Percentiles rank a stretch among this genome's conserved stretches.
phyloP scores from a whole-genome alignment of 352 stramenopile species.

The Phytophthora sp. region DNA sequence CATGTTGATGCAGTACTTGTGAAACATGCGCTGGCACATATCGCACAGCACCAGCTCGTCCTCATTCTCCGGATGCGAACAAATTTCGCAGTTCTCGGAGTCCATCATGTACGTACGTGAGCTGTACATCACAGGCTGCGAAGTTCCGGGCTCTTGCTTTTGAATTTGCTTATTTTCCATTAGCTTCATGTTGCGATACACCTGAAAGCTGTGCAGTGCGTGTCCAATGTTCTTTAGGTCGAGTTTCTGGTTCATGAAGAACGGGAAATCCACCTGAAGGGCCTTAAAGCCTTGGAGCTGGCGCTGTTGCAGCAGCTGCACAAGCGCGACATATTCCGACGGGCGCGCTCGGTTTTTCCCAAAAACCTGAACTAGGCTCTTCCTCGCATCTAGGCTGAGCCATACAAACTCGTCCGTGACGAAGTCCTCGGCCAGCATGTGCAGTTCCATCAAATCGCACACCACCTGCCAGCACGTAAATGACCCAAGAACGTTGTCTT shows the following conservation, averaged over 20 bases:
- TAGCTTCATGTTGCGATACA: constrained; percentile 88
- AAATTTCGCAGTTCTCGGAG: constrained; percentile 75
- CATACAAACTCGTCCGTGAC: constrained; percentile 78
- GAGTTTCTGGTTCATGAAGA: constrained; percentile 81
- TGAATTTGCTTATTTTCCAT: constrained; percentile 73
- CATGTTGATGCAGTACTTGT: constrained; percentile 86
- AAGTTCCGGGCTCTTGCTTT: constrained; percentile 67
- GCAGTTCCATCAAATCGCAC: constrained; percentile 80
- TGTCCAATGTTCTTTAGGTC: constrained; percentile 87
- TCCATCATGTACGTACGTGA: constrained; percentile 83
- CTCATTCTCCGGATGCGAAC: constrained; percentile 59
- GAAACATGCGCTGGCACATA: constrained; percentile 85
- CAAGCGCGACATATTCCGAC: constrained; percentile 70
- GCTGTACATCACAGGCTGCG: constrained; percentile 58
- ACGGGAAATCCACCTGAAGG: constrained; percentile 81
- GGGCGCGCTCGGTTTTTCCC: constrained; percentile 76
- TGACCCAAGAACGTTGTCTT: constrained; percentile 75
- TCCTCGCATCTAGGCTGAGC: constrained; percentile 78
- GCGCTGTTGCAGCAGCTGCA: constrained; percentile 72
- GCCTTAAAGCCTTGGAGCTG: constrained; percentile 83
- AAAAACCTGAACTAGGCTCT: constrained; percentile 86
- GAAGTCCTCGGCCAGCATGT: constrained; percentile 65
- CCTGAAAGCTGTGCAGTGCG: constrained; percentile 79
- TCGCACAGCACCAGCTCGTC: constrained; percentile 80
- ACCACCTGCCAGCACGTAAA: constrained; percentile 90